Base-by-base conservation (phyloP, 2,329 filamentous ascomycete species). In the Fusarium keratoplasticum region DNA sequence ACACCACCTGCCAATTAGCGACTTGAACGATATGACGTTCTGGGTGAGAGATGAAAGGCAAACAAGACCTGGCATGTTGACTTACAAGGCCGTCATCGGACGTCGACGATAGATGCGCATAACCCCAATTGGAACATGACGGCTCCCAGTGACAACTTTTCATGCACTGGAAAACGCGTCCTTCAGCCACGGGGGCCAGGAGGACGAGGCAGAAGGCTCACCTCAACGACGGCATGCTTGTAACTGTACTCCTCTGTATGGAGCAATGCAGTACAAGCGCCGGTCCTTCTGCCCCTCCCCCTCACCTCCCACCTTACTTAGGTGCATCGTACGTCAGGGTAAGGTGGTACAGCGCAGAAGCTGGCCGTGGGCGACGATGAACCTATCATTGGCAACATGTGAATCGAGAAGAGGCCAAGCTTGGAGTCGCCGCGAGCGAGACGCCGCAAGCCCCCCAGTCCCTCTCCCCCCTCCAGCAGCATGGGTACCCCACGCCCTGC, bases 361-460 rank as follows among this genome's bases (percentile, higher is more conserved):
- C 67, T 71, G 50, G 35, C 70, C 67, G 44, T 75, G 69, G 70
- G 63, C 74, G 54, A 70, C 74, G 77, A 79, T 78, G 72, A 71
- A 76, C 77, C 77, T 79, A 79, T 79, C 77, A 78, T 79, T 79
- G 36, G 60, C 59, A 79, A 54, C 77, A 79, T 79, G 77, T 79
- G 77, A 77, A 72, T 70, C 60, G 40, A 71, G 60, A 75, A 79
- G 70, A 70, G 76, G 58, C 38, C 63, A 68, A 70, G 44, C 63
- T 77, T 70, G 67, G 65, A 66, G 63, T 67, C 66, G 58, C 62
- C 58, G 62, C 60, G 61, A 75, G 69, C 57, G 55, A 73, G 62
- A 73, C 67, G 70, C 69, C 67, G 64, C 76, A 65, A 42, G 44
- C 50, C 61, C 57, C 27, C 55, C 18, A 29, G 25, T 50, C 44